Conservation (phyloP, 1,284 basidiomycete species). For the Ganoderma lucidum region DNA sequence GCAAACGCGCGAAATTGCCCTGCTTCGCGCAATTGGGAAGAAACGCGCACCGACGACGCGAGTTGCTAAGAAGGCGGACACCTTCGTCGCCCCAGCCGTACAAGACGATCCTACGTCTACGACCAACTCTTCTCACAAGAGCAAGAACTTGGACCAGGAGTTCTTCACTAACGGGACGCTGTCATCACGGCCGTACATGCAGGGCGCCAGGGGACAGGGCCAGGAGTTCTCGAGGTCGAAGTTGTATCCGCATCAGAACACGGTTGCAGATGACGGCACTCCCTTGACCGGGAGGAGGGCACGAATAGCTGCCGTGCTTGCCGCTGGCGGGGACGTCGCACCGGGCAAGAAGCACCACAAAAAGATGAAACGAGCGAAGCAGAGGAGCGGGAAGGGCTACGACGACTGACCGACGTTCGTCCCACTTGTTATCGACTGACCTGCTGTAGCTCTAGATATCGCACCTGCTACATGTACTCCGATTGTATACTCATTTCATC, state of each 20-base stretch:
- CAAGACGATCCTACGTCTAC: slow-evolving; percentile 40
- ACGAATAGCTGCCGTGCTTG: slow-evolving; percentile 55
- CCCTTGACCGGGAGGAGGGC: slow-evolving; percentile 58
- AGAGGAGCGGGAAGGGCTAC: slow-evolving; percentile 91
- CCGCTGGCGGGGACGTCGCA: slow-evolving; percentile 49
- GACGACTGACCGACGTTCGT: slow-evolving; percentile 53
- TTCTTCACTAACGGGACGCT: slow-evolving; percentile 78
- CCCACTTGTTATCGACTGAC: slow-evolving; percentile 10
- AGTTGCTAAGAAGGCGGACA: slow-evolving; percentile 85
- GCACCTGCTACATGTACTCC: slow-evolving; percentile 12
- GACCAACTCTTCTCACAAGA: slow-evolving; percentile 52
- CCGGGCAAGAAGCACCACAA: slow-evolving; percentile 91
- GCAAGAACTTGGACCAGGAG: slow-evolving; percentile 78
- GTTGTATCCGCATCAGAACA: slow-evolving; percentile 84
- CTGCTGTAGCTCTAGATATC: slow-evolving; percentile 25
- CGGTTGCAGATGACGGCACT: slow-evolving; percentile 80
- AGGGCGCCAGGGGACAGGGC: slow-evolving; percentile 66
- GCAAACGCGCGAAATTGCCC: slow-evolving; percentile 69
- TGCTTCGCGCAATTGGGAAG: slow-evolving; percentile 69
- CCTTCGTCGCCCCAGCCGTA: slow-evolving; percentile 60
- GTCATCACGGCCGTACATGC: slow-evolving; percentile 68
- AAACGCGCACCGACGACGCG: slow-evolving; percentile 89
- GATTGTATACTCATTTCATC: neutral
- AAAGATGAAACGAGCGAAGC: slow-evolving; percentile 84
- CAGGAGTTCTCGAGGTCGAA: slow-evolving; percentile 68